Evolutionary conservation across 2,329 filamentous ascomycete genomes (phyloP).

Genomic region (Tolypocladium ovalisporum): DNA sequence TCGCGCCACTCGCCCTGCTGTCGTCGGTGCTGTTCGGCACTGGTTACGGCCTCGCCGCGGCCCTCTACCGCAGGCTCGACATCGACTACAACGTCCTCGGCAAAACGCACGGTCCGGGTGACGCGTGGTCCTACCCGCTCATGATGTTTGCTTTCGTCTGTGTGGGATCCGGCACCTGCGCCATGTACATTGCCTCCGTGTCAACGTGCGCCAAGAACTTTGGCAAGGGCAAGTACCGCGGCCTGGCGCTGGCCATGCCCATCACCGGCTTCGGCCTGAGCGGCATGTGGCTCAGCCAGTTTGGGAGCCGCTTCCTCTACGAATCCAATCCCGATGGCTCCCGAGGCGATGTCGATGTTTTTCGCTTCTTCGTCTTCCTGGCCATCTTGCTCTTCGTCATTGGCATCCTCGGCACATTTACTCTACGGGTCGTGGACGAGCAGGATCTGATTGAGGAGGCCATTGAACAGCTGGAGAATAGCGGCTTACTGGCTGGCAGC

Average conservation of each 20-base stretch:
- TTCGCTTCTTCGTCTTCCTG: conserved; percentile 80
- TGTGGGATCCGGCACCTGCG: conserved; percentile 73
- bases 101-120: conserved; percentile 28
- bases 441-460: conserved; percentile 82
- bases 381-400: conserved; percentile 57
- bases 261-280: conserved; percentile 90
- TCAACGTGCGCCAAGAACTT: conserved; percentile 98
- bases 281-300: conserved; percentile 90
- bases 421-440: conserved; percentile 71
- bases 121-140: conserved; percentile 58
- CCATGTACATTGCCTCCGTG: conserved; percentile 84
- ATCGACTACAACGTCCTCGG: conserved; percentile 30
- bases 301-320: conserved; percentile 68
- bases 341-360: conserved; percentile 59
- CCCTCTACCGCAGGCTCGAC: conserved; percentile 51
- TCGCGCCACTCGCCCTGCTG: conserved; percentile 63
- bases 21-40: conserved; percentile 64
- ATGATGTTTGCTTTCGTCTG: conserved; percentile 81
- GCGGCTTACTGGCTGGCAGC: conserved; percentile 68
- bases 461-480: conserved; percentile 82
- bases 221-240: conserved; percentile 75
- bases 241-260: conserved; percentile 77
- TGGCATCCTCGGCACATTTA: conserved; percentile 63
- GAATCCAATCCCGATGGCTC: conserved; percentile 55
- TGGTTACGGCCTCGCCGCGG: conserved; percentile 77